Percentiles rank a stretch among this genome's conserved stretches.
These are phyloP conservation scores for Iberis pinnata DNA, from an alignment of 345 rosid species.

Conservation along the genomic window DNA sequence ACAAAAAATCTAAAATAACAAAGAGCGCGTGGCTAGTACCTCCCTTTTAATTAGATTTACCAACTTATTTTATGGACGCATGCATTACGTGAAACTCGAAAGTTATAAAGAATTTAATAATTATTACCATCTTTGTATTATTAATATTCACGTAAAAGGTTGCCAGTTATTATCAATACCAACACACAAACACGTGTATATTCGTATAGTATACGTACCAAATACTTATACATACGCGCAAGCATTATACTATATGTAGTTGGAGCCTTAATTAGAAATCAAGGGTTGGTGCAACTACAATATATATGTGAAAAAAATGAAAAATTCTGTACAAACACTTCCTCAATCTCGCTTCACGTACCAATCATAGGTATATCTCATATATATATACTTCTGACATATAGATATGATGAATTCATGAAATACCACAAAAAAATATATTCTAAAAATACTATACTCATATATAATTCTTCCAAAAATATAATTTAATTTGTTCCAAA, in stretches of 20 bases:
- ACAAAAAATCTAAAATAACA: too few relatives aligned
- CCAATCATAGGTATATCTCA: slow-evolving; percentile 15
- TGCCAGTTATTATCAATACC: slow-evolving; percentile 16
- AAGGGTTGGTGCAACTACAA: slow-evolving; percentile 28
- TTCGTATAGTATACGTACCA: slow-evolving; percentile 10
- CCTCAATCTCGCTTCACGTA: slow-evolving; percentile 8
- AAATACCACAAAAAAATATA: too few relatives aligned
- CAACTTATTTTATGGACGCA: not conserved
- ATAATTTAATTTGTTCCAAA: too few relatives aligned
- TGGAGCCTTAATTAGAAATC: slow-evolving; percentile 26
- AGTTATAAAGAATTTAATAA: not conserved
- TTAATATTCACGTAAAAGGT: slow-evolving; percentile 22
- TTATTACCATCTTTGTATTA: not conserved
- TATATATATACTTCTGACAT: slow-evolving; percentile 5
- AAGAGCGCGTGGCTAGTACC: not conserved
- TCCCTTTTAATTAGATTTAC: not conserved
- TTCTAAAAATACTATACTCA: too few relatives aligned
- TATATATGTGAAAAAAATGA: not conserved
- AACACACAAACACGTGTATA: too few relatives aligned
- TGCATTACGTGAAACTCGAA: slow-evolving; percentile 18
- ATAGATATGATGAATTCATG: too few relatives aligned
- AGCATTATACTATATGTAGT: not conserved
- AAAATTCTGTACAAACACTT: not conserved
- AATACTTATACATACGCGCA: slow-evolving; percentile 15
- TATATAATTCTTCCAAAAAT: too few relatives aligned